Percentiles rank a stretch among this genome's conserved stretches.
These are phyloP conservation scores for Auriscalpium orientale DNA, from an alignment of 768 basidiomycete species.

Conservation along the genomic window DNA sequence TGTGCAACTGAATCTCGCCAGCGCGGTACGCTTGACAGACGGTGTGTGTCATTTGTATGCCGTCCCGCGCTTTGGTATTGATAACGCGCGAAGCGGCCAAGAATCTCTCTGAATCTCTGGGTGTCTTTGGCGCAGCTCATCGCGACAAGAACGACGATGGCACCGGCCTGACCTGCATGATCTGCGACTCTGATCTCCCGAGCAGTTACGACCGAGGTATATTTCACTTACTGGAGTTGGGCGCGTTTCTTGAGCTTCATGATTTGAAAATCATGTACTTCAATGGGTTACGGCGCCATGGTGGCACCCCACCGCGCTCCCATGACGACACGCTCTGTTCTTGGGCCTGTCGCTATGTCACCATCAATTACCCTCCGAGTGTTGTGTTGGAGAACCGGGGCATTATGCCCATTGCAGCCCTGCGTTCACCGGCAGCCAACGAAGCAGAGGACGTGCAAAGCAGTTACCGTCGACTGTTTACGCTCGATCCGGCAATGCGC, in stretches of 20 bases:
- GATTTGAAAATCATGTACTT: background rate
- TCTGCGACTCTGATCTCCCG: background rate
- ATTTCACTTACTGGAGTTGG: background rate
- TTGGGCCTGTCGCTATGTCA: too few relatives aligned
- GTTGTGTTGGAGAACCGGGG: background rate
- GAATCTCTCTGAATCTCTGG: background rate
- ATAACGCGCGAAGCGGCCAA: background rate
- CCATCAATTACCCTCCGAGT: background rate
- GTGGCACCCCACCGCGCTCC: background rate
- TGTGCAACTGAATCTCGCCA: background rate
- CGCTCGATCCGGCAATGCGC: too few relatives aligned
- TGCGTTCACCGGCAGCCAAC: conserved; percentile 7
- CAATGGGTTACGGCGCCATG: background rate
- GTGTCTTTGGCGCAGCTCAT: background rate
- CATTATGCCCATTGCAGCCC: background rate
- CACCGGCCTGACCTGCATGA: background rate
- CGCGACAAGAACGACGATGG: background rate
- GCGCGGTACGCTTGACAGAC: background rate
- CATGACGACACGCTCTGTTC: background rate
- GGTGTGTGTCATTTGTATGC: background rate
- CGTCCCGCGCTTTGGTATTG: background rate
- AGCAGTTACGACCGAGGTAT: background rate
- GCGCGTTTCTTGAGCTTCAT: background rate
- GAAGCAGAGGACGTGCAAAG: too few relatives aligned
- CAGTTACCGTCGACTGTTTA: too few relatives aligned